Base-by-base conservation (phyloP, 306 rosid genomes). In the Inga leiocalycina region DNA sequence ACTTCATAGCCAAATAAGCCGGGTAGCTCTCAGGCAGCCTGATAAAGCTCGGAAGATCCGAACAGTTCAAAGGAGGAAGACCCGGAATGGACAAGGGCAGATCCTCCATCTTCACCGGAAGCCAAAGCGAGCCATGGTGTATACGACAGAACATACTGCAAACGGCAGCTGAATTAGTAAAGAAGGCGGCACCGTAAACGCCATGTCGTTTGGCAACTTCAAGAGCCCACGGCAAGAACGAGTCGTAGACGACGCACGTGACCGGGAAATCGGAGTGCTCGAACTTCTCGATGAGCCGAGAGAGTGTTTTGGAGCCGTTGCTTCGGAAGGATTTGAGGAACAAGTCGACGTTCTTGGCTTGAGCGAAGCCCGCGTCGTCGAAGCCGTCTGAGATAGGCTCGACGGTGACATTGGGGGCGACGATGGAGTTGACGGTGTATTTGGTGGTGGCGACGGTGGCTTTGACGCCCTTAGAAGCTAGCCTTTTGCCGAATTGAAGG, bases 341-440 rank as follows among this genome's bases (percentile, higher is more conserved):
- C 0, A 64, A 67, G 16, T 79, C 79, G 1, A 82, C 93, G 14
- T 80, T 57, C 16, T 41, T 56, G 19, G 86, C 89, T 74, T 91
- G 87, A 5, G 93, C 81, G 48, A 84, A 89, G 45, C 94, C 94
- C 0, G 79, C 43, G 0, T 84, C 10, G 77, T 91, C 93, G 52
- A 91, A 89, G 8, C 97, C 94, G 2, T 92, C 94, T 0, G 94
- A 92, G 80, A 92, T 93, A 0, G 93, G 78, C 35, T 89, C 92
- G 2, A 93, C 92, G 0, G 17, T 62, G 0, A 91, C 46, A 86
- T 79, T 84, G 3, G 83, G 51, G 0, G 89, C 81, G 20, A 51
- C 6, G 52, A 93, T 87, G 82, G 89, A 83, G 14, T 77, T 61
- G 5, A 82, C 67, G 0, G 91, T 87, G 86, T 89, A 89, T 10